Evolutionary conservation across 1,284 basidiomycete genomes (phyloP), one percentile per base, ranked within the genome.

Genomic region (Malassezia vespertilionis): DNA sequence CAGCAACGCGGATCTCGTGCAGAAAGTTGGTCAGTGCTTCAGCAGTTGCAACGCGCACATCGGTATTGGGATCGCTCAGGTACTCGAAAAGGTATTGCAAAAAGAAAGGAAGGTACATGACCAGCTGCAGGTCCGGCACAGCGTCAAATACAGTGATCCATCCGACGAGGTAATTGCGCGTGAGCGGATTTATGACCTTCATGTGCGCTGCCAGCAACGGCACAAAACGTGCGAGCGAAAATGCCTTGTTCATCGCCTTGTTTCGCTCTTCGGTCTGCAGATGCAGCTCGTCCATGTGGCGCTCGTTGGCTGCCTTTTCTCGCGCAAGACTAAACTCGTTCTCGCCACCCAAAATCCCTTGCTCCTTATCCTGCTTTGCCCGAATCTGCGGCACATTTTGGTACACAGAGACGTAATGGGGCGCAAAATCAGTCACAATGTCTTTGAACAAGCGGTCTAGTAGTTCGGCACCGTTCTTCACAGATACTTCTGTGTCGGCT

Each of bases 391-490:
- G 40, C 39, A 71, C 49, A 67, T 86, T 84, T 9, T 82, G 80
- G 66, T 85, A 86, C 49, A 85, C 81, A 2, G 90, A 89, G 46
- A 96, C 83, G 69, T 96, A 96, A 44, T 86, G 83, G 0, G 90
- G 88, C 0, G 90, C 93, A 2, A 87, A 86, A 74, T 97, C 93
- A 27, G 89, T 85, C 2, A 97, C 91, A 43, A 96, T 91, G 61
- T 99, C 93, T 71, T 97, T 96, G 64, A 99, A 78, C 14, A 96
- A 78, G 21, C 93, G 81, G 72, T 99, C 93, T 44, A 97, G 79
- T n/a, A 99, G 79, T 71, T 99, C 93, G 1, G 91, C 90, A 7
- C 91, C 93, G 65, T 97, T 97, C 79, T 95, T 95, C 57, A 97
- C 93, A 2, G 91, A 91, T 39, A 88, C 71, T 62, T 97, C 93